Evolutionary conservation across 257 asterid genomes (phyloP).

Genomic region (Echites panduratus): DNA sequence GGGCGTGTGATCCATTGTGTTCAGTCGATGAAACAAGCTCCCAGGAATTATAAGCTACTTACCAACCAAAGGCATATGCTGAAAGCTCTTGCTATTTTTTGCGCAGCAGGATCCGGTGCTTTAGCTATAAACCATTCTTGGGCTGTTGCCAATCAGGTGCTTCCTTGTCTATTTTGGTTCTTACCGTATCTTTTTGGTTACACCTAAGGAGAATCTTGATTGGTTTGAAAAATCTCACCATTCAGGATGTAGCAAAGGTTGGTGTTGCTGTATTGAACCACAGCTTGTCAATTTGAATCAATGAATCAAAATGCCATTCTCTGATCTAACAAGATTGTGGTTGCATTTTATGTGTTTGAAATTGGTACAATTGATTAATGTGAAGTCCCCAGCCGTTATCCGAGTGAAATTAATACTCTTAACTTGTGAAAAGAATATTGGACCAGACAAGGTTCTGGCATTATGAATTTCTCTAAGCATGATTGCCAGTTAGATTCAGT

Average conservation of each 20-base stretch:
- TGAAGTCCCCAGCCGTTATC: no score
- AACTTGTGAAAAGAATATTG: not conserved
- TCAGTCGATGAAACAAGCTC: slow-evolving; percentile 84
- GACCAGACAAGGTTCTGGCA: not conserved
- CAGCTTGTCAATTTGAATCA: no score
- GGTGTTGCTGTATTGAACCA: not conserved
- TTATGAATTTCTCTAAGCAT: not conserved
- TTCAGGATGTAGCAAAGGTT: slow-evolving; percentile 70
- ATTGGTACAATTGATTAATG: no score
- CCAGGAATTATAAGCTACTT: slow-evolving; percentile 53
- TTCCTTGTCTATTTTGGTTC: slow-evolving; percentile 10
- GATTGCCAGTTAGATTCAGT: not conserved
- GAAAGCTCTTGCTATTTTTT: slow-evolving; percentile 81
- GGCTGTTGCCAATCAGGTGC: slow-evolving; percentile 95
- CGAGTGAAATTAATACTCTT: not conserved
- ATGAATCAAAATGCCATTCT: not conserved
- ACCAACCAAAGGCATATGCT: slow-evolving; percentile 81
- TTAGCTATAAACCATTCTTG: slow-evolving; percentile 89
- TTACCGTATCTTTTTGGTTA: slow-evolving; percentile 8
- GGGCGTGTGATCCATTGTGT: slow-evolving; percentile 92
- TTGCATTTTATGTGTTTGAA: not conserved
- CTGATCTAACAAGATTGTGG: not conserved
- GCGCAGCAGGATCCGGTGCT: slow-evolving; percentile 77
- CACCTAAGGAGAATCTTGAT: slow-evolving; percentile 3
- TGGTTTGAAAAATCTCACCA: slow-evolving; percentile 17